Conservation (phyloP, 129 eudicot genomes). For the Saussurea involucrata region DNA sequence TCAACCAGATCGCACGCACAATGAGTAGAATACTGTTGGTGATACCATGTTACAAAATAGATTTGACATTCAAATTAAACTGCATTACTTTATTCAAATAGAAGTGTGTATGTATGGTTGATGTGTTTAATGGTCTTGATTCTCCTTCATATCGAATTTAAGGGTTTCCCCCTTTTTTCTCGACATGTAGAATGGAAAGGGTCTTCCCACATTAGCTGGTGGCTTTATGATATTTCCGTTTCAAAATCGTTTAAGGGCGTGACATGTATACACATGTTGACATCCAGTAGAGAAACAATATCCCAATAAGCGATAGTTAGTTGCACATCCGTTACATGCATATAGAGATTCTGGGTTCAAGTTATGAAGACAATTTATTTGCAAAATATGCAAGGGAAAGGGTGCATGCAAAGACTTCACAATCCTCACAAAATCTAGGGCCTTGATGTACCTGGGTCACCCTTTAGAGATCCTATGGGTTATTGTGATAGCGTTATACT, state of each 20-base stretch:
- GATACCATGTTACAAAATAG: neutral
- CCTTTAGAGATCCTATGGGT: neutral
- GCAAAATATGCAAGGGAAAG: neutral
- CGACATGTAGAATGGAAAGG: neutral
- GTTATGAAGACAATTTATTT: neutral
- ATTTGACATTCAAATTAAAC: neutral
- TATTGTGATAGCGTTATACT: neutral
- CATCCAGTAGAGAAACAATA: neutral
- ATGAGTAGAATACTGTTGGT: neutral
- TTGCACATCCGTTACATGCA: neutral
- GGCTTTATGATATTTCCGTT: neutral
- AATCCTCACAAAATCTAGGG: neutral
- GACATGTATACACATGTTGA: neutral
- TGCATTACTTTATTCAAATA: neutral
- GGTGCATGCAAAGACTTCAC: neutral
- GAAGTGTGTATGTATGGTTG: neutral
- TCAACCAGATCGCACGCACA: conserved; percentile 1
- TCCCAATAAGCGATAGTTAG: conserved; percentile 7
- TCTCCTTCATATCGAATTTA: neutral
- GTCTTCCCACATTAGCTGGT: neutral
- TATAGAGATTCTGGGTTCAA: neutral
- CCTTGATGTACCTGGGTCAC: neutral
- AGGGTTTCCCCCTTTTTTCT: neutral
- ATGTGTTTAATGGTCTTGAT: neutral
- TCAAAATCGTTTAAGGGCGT: neutral